Percentiles rank a stretch among this genome's conserved stretches.
phyloP scores from a whole-genome alignment of 2,329 filamentous ascomycete genomes.

The Fusarium sp. region DNA sequence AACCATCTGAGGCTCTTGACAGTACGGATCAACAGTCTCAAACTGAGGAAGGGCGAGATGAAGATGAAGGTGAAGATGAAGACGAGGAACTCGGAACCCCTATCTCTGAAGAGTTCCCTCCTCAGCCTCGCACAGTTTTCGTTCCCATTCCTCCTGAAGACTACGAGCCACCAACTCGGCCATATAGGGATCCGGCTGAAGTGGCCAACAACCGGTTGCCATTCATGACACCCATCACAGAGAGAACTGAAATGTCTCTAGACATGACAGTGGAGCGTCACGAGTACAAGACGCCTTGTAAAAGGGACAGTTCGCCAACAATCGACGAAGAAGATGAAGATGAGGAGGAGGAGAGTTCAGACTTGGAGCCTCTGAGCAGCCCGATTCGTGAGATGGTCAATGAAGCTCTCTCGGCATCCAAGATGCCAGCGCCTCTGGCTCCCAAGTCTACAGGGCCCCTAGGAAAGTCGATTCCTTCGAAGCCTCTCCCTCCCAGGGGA shows the following conservation, averaged over 20 bases:
- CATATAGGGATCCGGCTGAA: constrained; percentile 82
- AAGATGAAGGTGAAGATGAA: constrained; percentile 51
- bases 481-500: constrained; percentile 64
- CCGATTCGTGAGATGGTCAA: constrained; percentile 75
- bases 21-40: constrained; percentile 10
- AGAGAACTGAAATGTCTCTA: constrained; percentile 90
- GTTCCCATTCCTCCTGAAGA: constrained; percentile 86
- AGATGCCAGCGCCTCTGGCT: constrained; percentile 62
- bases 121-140: constrained; percentile 72
- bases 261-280: constrained; percentile 70
- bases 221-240: constrained; percentile 99
- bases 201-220: constrained; percentile 90
- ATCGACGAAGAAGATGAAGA: constrained; percentile 52
- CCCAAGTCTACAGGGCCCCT: constrained; percentile 54
- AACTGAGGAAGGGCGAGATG: constrained; percentile 36
- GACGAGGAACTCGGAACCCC: constrained; percentile 57
- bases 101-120: constrained; percentile 54
- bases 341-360: constrained; percentile 47
- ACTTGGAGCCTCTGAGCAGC: constrained; percentile 69
- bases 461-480: constrained; percentile 50
- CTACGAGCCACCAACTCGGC: constrained; percentile 80
- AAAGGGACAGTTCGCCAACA: constrained; percentile 53
- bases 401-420: constrained; percentile 59
- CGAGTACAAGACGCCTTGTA: constrained; percentile 83
- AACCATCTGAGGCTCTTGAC: constrained; percentile 17